phyloP scores from a whole-genome alignment of 2,329 filamentous ascomycete species.

The Fusarium heterosporum region DNA sequence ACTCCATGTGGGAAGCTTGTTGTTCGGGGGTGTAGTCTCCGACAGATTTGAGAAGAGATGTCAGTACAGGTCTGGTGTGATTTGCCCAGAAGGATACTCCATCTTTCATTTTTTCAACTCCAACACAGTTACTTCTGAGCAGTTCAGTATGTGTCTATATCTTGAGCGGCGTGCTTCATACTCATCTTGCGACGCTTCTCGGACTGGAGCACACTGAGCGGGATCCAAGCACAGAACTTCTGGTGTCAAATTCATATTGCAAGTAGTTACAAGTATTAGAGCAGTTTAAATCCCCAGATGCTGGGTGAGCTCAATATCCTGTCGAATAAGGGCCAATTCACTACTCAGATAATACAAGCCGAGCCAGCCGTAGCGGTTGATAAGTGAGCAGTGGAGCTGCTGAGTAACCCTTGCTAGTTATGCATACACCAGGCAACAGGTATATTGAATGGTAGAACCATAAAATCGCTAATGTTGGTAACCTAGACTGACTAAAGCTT shows the following conservation, averaged over 20 bases:
- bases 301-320: neutral
- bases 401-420: neutral
- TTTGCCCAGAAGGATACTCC: constrained; percentile 20
- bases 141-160: neutral
- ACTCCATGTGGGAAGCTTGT: constrained; percentile 14
- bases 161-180: neutral
- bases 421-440: neutral
- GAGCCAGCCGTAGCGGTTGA: neutral
- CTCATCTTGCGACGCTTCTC: neutral
- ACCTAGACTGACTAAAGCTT: too few species aligned
- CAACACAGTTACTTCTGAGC: neutral
- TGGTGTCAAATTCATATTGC: neutral
- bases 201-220: neutral
- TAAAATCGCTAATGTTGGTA: neutral
- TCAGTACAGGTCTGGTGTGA: constrained; percentile 13
- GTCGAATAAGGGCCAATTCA: neutral
- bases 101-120: neutral
- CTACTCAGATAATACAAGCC: neutral
- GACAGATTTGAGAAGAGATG: constrained; percentile 14
- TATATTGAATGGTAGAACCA: neutral
- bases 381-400: neutral
- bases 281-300: rapidly evolving
- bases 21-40: constrained; percentile 22
- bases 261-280: rapidly evolving
- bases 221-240: neutral